Evolutionary conservation across 352 stramenopile genomes (phyloP).

Genomic region (Globisporangium splendens): DNA sequence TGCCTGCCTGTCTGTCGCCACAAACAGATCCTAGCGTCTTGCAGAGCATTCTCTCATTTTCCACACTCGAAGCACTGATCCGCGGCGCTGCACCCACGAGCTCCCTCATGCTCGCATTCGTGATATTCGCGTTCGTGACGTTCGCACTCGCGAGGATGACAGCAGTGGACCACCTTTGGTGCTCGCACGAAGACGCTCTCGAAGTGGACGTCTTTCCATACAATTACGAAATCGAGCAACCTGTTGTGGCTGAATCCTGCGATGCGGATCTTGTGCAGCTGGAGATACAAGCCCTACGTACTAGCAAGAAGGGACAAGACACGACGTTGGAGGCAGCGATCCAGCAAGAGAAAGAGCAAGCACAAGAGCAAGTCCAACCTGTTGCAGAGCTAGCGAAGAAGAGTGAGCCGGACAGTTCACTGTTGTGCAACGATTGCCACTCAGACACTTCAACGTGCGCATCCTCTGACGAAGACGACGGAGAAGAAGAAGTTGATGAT

Average conservation of each 20-base stretch:
- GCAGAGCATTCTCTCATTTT: neutral
- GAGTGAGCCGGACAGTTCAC: neutral
- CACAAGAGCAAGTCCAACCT: neutral
- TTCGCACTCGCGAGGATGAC: neutral
- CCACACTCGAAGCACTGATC: neutral
- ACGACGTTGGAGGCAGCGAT: no score
- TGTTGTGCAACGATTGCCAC: slow-evolving; percentile 8
- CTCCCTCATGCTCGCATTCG: neutral
- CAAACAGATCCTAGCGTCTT: neutral
- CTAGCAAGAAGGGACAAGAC: neutral
- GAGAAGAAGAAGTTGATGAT: slow-evolving; percentile 24
- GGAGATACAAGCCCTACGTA: neutral
- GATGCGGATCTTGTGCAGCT: neutral
- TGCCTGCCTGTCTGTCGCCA: neutral
- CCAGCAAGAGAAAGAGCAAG: neutral
- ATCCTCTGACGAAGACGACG: slow-evolving; percentile 25
- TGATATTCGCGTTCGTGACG: no score
- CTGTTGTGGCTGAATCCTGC: neutral
- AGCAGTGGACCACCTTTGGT: slow-evolving; percentile 3
- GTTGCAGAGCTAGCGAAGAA: neutral
- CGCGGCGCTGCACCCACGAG: neutral
- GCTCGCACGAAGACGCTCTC: slow-evolving; percentile 1
- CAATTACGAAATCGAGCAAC: neutral
- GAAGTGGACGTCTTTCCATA: slow-evolving; percentile 6
- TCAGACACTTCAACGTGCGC: slow-evolving; percentile 34